Base-by-base conservation (phyloP, 2,329 filamentous ascomycete genomes). In the Talaromyces marneffei region DNA sequence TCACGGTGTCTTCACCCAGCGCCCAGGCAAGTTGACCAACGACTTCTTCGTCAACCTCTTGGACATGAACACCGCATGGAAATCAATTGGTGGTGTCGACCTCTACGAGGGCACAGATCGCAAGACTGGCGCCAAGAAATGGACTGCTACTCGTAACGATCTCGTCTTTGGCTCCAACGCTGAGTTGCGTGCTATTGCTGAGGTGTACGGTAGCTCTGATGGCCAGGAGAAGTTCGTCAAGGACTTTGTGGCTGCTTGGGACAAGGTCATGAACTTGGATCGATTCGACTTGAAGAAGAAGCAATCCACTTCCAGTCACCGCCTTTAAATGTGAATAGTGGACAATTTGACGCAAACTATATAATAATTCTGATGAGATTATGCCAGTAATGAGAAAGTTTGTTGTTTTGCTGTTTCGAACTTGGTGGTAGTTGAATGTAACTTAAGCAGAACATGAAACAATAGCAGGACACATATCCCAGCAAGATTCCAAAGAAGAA, bases 41-140 rank as follows among this genome's bases (percentile, higher is more conserved):
- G 89, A 92, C 77, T 92, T 91, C 82, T 92, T 92, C 70, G 83
- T 90, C 75, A 91, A 92, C 78, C 80, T 92, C 1, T 83, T 92
- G 25, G 88, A 91, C 69, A 83, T 82, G 68, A 78, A 75, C 73
- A 89, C 83, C 6, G 79, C 76, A 23, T 92, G 89, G 89, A 85
- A 85, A 77, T 69, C 82, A 0, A 76, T 76, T 40, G 77, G 40
- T 48, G 23, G 29, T 20, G 55, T 23, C 35, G 87, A 91, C 67
- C 60, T 80, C 56, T 91, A 83, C 73, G 82, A 85, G 64, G 88
- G 87, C 37, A 69, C 76, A 14, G 86, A 90, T 77, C 85, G 85
- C 72, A 86, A 86, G 79, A 83, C 82, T 16, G 87, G 87, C 57
- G 69, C 78, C 54, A 82, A 83, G 78, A 89, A 87, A 78, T 91